Evolutionary conservation across 2,329 filamentous ascomycete genomes (phyloP), one percentile per base, ranked within the genome.

Genomic region (Helotiales sp.): DNA sequence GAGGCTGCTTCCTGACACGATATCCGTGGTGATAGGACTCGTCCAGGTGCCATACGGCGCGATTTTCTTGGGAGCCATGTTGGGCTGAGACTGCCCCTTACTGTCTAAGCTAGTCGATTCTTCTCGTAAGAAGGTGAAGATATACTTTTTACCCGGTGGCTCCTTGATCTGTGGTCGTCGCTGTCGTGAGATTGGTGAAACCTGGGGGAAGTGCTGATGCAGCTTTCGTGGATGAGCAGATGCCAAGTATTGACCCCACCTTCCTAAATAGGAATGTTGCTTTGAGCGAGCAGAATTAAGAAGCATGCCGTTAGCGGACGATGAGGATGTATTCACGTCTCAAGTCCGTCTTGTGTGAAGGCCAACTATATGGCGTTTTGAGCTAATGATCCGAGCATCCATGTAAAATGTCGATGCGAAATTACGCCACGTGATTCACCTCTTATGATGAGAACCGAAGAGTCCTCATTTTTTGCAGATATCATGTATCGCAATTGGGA

Each of bases 21-120:
- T 72, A 26, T 78, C 77, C 7, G 78, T 73, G 1, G 77, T 79
- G 30, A 81, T 78, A 2, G 79, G 79, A 59, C 79, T 80, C 17
- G 71, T 73, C 79, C 79, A 81, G 2, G 75, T 78, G 7, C 79
- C 79, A 61, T 78, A 81, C 2, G 77, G 74, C 1, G 74, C 74
- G 7, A 71, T 61, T 26, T 32, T 64, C 34, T 57, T 24, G 1
- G 64, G n/a, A 22, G 6, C 22, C 68, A 71, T 70, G 17, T 63
- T 65, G 34, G 28, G 8, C 15, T 40, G 20, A 57, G 54, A n/a
- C 2, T 11, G 30, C 17, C 24, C 10, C 2, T 45, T n/a, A 6
- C 7, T 7, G n/a, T 10, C 2, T 15, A 32, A 7, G n/a, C 6
- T 24, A 20, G 6, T 40, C 0, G 54, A 57, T 6, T 26, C 20